phyloP scores from a whole-genome alignment of 768 basidiomycete genomes.

The Boletus tylopilopsis region DNA sequence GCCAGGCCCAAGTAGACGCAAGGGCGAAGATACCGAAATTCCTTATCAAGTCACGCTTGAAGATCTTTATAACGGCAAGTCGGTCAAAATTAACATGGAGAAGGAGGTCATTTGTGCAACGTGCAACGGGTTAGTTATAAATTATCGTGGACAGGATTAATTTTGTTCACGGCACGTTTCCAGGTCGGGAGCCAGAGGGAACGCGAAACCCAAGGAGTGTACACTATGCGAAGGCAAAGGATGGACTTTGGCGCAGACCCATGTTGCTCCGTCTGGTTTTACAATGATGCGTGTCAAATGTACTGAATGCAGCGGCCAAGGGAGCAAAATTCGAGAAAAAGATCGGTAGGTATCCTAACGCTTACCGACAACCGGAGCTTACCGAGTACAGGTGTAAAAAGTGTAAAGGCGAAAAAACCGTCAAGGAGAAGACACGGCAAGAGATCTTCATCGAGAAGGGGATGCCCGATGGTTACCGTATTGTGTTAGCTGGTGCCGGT shows the following conservation, averaged over 20 bases:
- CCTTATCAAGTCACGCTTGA: conserved; percentile 85
- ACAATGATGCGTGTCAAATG: conserved; percentile 56
- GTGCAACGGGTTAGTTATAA: conserved; percentile 73
- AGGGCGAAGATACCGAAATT: conserved; percentile 71
- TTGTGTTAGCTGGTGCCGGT: conserved; percentile 87
- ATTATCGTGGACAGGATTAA: not conserved
- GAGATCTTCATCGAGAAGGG: conserved; percentile 87
- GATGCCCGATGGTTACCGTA: conserved; percentile 77
- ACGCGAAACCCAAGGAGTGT: conserved; percentile 83
- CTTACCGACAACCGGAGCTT: not conserved
- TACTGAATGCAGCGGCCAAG: conserved; percentile 64
- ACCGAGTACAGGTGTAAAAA: conserved; percentile 75
- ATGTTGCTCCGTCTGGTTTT: conserved; percentile 45
- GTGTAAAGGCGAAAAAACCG: conserved; percentile 83
- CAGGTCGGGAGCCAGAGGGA: conserved; percentile 79
- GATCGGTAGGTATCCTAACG: conserved; percentile 53
- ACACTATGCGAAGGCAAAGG: conserved; percentile 82
- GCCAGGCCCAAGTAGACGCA: conserved; percentile 42
- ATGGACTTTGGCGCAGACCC: conserved; percentile 57
- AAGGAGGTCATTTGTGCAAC: conserved; percentile 72
- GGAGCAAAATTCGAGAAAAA: conserved; percentile 75
- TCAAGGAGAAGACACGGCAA: conserved; percentile 85
- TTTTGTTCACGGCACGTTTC: conserved; percentile 4
- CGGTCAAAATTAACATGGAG: conserved; percentile 85
- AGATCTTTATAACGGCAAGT: conserved; percentile 90